Evolutionary conservation across 2,329 filamentous ascomycete genomes (phyloP).

Genomic region (Stagonosporopsis chrysanthemi): DNA sequence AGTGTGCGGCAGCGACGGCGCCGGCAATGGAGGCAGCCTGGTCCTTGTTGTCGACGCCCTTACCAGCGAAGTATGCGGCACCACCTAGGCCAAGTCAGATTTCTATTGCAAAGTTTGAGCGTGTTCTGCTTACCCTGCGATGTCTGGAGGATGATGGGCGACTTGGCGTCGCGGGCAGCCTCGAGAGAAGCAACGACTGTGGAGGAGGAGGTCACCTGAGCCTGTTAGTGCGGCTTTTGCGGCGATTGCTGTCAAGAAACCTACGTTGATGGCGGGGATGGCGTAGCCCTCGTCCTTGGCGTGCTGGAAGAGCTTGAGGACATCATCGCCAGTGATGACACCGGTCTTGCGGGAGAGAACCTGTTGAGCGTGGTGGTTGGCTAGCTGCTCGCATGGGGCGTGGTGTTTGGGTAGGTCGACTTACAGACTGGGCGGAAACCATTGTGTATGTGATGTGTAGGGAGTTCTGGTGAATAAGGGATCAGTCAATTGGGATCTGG

Average conservation of each 20-base stretch:
- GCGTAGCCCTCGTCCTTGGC: slow-evolving; percentile 73
- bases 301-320: slow-evolving; percentile 80
- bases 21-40: slow-evolving; percentile 91
- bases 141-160: slow-evolving; percentile 66
- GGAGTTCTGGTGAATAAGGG: slow-evolving; percentile 11
- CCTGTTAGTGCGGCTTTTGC: slow-evolving; percentile 10
- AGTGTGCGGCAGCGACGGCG: slow-evolving; percentile 83
- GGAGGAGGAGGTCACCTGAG: slow-evolving; percentile 87
- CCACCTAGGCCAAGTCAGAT: slow-evolving; percentile 9
- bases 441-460: slow-evolving; percentile 26
- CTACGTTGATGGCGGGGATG: slow-evolving; percentile 48
- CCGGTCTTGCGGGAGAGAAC: slow-evolving; percentile 22
- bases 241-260: background rate
- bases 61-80: slow-evolving; percentile 74
- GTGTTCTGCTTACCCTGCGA: slow-evolving; percentile 12
- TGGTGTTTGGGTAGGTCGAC: slow-evolving; percentile 36
- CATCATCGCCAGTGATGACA: slow-evolving; percentile 70
- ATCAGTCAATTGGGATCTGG: slow-evolving; percentile 19
- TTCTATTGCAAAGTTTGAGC: background rate
- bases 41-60: slow-evolving; percentile 57
- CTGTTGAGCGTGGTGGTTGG: slow-evolving; percentile 16
- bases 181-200: slow-evolving; percentile 79
- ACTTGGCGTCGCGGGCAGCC: slow-evolving; percentile 90
- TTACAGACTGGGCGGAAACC: slow-evolving; percentile 48
- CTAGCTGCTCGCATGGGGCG: slow-evolving; percentile 3